phyloP scores from a whole-genome alignment of 345 rosid genomes.

The Nephelium lappaceum region DNA sequence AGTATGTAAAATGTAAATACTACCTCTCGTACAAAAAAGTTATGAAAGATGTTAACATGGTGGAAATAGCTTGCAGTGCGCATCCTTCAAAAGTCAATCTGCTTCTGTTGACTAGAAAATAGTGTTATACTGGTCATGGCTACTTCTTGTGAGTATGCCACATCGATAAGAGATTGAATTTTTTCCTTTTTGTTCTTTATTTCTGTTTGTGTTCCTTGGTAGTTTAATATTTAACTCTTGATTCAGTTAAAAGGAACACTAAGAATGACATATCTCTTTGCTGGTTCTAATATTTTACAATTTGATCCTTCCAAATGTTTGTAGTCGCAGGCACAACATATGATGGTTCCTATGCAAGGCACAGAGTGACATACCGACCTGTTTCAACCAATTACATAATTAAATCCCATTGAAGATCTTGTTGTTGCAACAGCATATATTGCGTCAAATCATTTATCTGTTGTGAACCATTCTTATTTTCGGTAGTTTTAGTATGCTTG shows the following conservation, averaged over 20 bases:
- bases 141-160: neutral
- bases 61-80: neutral
- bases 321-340: slow-evolving; percentile 58
- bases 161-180: neutral
- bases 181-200: neutral
- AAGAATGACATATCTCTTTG: neutral
- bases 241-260: slow-evolving; percentile 6
- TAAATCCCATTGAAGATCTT: slow-evolving; percentile 19
- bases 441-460: neutral
- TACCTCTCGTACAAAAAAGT: neutral
- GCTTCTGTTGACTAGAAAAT: neutral
- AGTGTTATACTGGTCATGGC: neutral
- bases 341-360: slow-evolving; percentile 70
- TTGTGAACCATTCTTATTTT: neutral
- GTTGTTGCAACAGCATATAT: neutral
- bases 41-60: neutral
- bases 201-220: neutral
- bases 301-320: neutral
- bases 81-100: neutral
- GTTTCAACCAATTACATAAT: slow-evolving; percentile 2
- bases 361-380: slow-evolving; percentile 37
- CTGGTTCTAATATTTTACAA: neutral
- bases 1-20: neutral
- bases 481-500: slow-evolving; percentile 20
- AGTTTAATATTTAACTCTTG: neutral